Evolutionary conservation across 768 basidiomycete genomes (phyloP), one percentile per base, ranked within the genome.

Genomic region (Suillus cothurnatus): DNA sequence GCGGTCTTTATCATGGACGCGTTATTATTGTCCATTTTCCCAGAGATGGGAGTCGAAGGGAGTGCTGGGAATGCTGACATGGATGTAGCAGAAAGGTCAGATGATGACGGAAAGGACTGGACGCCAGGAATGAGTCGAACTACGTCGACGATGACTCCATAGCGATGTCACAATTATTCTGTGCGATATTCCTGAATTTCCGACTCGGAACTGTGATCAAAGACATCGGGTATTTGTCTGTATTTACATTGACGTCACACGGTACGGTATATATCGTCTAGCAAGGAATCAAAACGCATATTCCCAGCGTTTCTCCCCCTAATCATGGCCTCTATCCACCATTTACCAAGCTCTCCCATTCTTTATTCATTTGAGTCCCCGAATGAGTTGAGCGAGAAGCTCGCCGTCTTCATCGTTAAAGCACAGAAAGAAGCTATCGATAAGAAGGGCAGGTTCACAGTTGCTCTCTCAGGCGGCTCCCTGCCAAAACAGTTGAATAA

Each of bases 381-480:
- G 8, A 80, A 83, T 55, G 79, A 79, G 4, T 86, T 99, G 69
- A 81, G 85, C 43, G 70, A 80, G 1, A 83, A 87, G 0, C 88
- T 99, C 70, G 92, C 95, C 0, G 77, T 84, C 56, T 99, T 96
- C 76, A 86, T 98, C 61, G 67, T 92, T 70, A 92, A 91, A 68
- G 93, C 92, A 0, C 97, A 99, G 81, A 91, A 86, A 67, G 94
- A 98, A 31, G 86, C 96, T 45, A 83, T 99, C 73, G 87, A 88
- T 74, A 95, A 92, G 80, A 90, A 94, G 79, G 92, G 90, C 73
- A 86, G 86, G 66, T 99, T 99, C 83, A 92, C 94, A 62, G 74
- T 99, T 73, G 97, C 97, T 64, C 81, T 99, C 72, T 97, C 95
- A 5, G 97, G 97, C 14, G 97, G 97, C 9, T 93, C 92, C 1